Percentiles rank a stretch among this genome's conserved stretches.
These are phyloP conservation scores for Arabis alpina DNA, from an alignment of 345 rosid genomes.

Conservation along the genomic window DNA sequence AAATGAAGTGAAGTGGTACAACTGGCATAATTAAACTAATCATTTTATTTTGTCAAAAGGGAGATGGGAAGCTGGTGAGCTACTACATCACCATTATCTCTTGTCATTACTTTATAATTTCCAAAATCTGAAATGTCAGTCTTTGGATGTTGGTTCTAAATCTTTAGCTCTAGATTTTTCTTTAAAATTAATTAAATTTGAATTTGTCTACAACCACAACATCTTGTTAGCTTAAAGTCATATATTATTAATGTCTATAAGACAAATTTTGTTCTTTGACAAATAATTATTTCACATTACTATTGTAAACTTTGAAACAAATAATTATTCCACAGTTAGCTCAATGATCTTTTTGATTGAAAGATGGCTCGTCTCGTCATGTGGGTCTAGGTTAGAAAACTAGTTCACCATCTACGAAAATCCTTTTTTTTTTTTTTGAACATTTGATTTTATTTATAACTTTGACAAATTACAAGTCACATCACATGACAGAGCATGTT, in stretches of 20 bases:
- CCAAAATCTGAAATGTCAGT: slow-evolving; percentile 21
- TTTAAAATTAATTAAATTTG: neutral
- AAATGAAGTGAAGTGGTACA: slow-evolving; percentile 24
- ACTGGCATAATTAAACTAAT: slow-evolving; percentile 34
- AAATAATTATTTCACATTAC: neutral
- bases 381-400: too few species aligned
- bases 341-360: too few species aligned
- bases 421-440: too few species aligned
- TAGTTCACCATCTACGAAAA: too few species aligned
- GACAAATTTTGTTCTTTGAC: neutral
- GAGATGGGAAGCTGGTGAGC: slow-evolving; percentile 41
- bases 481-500: too few species aligned
- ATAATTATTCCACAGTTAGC: too few species aligned
- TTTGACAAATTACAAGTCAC: too few species aligned
- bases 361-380: too few species aligned
- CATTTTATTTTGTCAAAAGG: slow-evolving; percentile 35
- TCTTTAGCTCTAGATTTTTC: neutral
- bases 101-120: slow-evolving; percentile 25
- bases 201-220: neutral
- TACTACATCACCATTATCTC: slow-evolving; percentile 38
- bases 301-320: neutral
- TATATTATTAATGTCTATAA: neutral
- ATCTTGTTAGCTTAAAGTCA: neutral
- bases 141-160: slow-evolving; percentile 33
- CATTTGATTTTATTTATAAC: too few species aligned